Conservation (phyloP, 2,329 filamentous ascomycete genomes). For the Bimuria novae-zelandiae region DNA sequence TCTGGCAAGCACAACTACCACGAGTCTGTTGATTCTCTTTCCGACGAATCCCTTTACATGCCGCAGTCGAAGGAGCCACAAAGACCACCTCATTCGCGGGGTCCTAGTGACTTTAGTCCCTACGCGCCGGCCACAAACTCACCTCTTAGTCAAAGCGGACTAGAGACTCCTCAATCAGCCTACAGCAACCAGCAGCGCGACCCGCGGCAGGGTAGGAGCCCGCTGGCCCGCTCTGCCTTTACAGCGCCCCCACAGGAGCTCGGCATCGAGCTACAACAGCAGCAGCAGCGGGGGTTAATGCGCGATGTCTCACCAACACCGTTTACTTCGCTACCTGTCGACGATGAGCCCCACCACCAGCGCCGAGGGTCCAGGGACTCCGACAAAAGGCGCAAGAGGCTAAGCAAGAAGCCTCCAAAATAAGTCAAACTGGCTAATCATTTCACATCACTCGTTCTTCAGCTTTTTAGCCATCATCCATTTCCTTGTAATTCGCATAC, state of each 20-base stretch:
- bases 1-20: slow-evolving; percentile 35
- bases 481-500: slow-evolving; percentile 9
- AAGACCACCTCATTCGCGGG: slow-evolving; percentile 28
- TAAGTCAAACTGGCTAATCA: neutral
- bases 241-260: slow-evolving; percentile 23
- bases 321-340: slow-evolving; percentile 22
- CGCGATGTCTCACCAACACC: slow-evolving; percentile 42
- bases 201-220: slow-evolving; percentile 48
- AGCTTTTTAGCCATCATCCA: neutral
- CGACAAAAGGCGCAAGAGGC: slow-evolving; percentile 37
- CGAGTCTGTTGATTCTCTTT: slow-evolving; percentile 44
- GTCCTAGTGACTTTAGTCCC: slow-evolving; percentile 25
- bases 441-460: neutral
- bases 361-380: slow-evolving; percentile 41
- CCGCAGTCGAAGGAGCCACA: slow-evolving; percentile 29
- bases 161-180: slow-evolving; percentile 38
- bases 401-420: slow-evolving; percentile 41
- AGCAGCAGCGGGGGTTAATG: slow-evolving; percentile 41
- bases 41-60: slow-evolving; percentile 42
- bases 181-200: slow-evolving; percentile 23
- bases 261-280: slow-evolving; percentile 42
- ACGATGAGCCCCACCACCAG: slow-evolving; percentile 24
- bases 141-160: slow-evolving; percentile 28
- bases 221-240: slow-evolving; percentile 53
- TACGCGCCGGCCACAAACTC: slow-evolving; percentile 29